Conservation (phyloP, 129 eudicot species). For the Arctium lappa region DNA sequence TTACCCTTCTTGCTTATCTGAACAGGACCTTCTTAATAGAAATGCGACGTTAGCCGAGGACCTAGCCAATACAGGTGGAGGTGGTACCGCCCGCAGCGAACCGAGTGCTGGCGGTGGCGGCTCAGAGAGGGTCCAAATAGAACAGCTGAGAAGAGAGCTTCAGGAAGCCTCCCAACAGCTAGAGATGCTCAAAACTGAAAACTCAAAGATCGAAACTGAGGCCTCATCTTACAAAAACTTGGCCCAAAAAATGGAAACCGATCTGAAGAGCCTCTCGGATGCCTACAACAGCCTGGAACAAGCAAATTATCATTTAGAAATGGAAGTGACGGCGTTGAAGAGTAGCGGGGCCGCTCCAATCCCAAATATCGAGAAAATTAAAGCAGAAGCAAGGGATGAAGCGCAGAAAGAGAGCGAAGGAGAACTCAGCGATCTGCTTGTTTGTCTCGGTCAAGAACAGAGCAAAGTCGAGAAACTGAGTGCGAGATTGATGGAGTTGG, state of each 20-base stretch:
- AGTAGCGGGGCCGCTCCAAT: conserved; percentile 33
- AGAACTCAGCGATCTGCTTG: conserved; percentile 80
- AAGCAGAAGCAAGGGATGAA: conserved; percentile 81
- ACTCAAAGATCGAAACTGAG: conserved; percentile 48
- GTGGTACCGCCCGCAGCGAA: conserved; percentile 44
- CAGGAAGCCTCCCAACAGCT: conserved; percentile 58
- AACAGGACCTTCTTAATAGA: conserved; percentile 80
- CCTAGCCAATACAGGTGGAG: conserved; percentile 62
- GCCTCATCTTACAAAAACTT: conserved; percentile 44
- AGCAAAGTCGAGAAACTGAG: conserved; percentile 80
- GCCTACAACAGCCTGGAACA: conserved; percentile 94
- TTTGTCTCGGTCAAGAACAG: conserved; percentile 95
- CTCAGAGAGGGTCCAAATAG: conserved; percentile 70
- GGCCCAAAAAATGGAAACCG: conserved; percentile 70
- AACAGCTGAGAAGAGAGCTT: conserved; percentile 69
- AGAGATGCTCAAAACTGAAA: conserved; percentile 64
- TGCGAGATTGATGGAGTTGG: conserved; percentile 64
- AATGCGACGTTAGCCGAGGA: conserved; percentile 82
- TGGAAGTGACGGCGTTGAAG: conserved; percentile 51
- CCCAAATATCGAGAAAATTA: conserved; percentile 66
- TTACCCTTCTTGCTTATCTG: background rate
- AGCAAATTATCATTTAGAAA: conserved; percentile 72
- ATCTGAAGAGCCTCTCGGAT: conserved; percentile 81
- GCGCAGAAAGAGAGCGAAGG: conserved; percentile 91
- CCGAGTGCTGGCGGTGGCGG: conserved; percentile 40